These are phyloP conservation scores for Leishmania tropica DNA, from an alignment of 208 protist genomes.

Conservation along the genomic window DNA sequence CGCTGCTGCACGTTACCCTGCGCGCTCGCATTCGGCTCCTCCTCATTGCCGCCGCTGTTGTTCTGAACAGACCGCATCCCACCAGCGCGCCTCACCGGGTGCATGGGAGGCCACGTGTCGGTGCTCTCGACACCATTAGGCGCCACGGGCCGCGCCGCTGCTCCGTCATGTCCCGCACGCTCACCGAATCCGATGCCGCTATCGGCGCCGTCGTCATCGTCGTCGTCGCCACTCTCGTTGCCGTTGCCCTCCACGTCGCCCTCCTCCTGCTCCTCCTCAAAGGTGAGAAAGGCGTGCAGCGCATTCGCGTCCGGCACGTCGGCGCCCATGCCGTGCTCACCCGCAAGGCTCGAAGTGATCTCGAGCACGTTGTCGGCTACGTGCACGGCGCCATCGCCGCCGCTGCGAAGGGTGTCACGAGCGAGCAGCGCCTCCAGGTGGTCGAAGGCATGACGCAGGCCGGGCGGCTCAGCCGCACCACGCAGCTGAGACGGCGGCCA, in stretches of 20 bases:
- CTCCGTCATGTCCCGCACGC: neutral
- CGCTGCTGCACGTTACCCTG: neutral
- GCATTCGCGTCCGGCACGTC: neutral
- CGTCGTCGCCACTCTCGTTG: neutral
- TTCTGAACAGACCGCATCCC: neutral
- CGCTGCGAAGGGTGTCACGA: neutral
- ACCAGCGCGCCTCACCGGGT: conserved; percentile 2
- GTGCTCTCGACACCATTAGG: neutral
- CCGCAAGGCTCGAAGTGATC: neutral
- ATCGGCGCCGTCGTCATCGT: neutral
- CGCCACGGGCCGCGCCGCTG: neutral
- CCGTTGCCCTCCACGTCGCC: neutral
- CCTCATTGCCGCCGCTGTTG: neutral
- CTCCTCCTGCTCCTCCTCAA: conserved; percentile 1
- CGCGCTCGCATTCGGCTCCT: neutral
- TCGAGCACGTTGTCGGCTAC: neutral
- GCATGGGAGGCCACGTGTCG: conserved; percentile 6
- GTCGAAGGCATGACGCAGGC: neutral
- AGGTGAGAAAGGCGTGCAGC: neutral
- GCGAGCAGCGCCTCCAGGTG: neutral
- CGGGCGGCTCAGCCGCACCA: neutral
- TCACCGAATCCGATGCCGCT: neutral
- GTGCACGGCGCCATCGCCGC: neutral
- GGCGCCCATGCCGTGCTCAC: neutral
- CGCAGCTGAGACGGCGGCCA: neutral